Conservation (phyloP, 2,329 filamentous ascomycete genomes). For the Aureobasidium zeae region DNA sequence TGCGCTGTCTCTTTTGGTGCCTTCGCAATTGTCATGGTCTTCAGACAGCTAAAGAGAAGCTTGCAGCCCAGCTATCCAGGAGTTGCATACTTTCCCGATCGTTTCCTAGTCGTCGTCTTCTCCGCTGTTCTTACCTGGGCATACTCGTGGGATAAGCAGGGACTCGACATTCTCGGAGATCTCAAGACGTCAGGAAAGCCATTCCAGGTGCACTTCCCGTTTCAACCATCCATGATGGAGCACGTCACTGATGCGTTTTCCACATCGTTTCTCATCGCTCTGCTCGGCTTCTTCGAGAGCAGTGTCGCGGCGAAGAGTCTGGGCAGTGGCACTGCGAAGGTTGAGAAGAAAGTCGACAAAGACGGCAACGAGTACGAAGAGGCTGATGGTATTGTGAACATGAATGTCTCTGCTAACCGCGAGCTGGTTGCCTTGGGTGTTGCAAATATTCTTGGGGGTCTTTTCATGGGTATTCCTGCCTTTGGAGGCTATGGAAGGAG, state of each 20-base stretch:
- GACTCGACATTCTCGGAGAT: constrained; percentile 73
- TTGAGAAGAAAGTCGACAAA: constrained; percentile 42
- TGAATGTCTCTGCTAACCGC: constrained; percentile 79
- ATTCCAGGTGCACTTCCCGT: constrained; percentile 81
- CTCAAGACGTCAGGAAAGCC: constrained; percentile 64
- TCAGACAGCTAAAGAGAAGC: constrained; percentile 64
- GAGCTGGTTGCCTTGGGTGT: constrained; percentile 87
- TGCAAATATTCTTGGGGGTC: constrained; percentile 82
- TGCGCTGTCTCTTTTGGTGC: constrained; percentile 66
- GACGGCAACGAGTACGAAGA: constrained; percentile 27
- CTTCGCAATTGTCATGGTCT: constrained; percentile 80
- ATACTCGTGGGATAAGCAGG: constrained; percentile 68
- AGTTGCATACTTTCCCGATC: constrained; percentile 84
- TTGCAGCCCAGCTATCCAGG: constrained; percentile 69
- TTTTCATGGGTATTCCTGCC: constrained; percentile 84
- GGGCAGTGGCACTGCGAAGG: constrained; percentile 44
- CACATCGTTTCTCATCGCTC: constrained; percentile 83
- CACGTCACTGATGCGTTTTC: constrained; percentile 81
- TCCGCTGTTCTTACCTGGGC: constrained; percentile 71
- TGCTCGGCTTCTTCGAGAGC: constrained; percentile 97
- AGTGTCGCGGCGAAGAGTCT: constrained; percentile 92
- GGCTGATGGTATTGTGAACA: constrained; percentile 56
- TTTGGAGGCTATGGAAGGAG: constrained; percentile 95
- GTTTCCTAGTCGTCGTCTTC: constrained; percentile 78
- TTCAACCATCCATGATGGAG: constrained; percentile 63